These are phyloP conservation scores for Calvatia gigantea DNA, from an alignment of 768 basidiomycete genomes.

Conservation along the genomic window DNA sequence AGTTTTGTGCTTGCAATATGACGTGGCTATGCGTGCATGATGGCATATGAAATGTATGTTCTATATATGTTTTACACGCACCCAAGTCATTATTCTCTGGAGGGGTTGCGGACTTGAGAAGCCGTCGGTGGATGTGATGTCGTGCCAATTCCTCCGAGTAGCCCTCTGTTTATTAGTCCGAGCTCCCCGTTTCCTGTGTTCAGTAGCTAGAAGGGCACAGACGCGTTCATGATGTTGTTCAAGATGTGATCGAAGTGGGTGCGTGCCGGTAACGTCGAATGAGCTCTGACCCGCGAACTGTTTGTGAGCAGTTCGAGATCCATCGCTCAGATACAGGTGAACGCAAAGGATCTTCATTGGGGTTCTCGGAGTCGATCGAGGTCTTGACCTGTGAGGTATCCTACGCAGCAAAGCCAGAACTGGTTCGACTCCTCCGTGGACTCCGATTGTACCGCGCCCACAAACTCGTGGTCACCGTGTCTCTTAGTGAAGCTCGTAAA, in stretches of 20 bases:
- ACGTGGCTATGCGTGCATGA: neutral
- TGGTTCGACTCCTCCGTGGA: neutral
- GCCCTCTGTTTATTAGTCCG: neutral
- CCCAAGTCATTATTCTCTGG: neutral
- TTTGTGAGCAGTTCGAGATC: neutral
- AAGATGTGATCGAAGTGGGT: neutral
- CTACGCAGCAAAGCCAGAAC: neutral
- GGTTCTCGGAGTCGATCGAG: neutral
- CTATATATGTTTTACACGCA: neutral
- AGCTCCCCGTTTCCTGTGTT: conserved; percentile 3
- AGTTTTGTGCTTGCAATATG: neutral
- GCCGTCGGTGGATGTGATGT: neutral
- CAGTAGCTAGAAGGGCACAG: neutral
- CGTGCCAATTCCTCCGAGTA: neutral
- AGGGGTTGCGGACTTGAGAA: neutral
- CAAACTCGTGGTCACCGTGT: no score
- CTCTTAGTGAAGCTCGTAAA: no score
- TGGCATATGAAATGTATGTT: neutral
- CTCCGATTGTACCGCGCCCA: neutral
- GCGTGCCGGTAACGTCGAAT: neutral
- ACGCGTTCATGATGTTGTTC: neutral
- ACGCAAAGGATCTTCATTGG: neutral
- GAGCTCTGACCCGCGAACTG: neutral
- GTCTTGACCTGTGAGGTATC: neutral
- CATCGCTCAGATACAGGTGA: neutral